Conservation (phyloP, 192 early-diverging fungal genomes). For the Backusella luteola region DNA sequence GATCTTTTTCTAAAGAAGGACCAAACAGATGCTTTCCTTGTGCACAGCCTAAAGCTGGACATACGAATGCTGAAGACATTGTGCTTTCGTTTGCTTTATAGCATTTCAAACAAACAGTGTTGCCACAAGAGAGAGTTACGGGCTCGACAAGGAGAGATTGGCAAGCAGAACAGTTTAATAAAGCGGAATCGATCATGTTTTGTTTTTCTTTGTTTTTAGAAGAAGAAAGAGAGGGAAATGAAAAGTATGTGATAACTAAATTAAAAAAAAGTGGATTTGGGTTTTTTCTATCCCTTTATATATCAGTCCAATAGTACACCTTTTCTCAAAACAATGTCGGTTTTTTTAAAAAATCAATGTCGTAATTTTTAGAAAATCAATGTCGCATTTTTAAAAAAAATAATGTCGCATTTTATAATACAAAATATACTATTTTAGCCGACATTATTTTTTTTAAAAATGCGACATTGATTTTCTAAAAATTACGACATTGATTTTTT, state of each 20-base stretch:
- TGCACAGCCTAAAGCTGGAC: background rate
- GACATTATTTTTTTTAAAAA: too few species aligned
- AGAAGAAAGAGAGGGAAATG: background rate
- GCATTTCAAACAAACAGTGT: slow-evolving; percentile 8
- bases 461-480: too few species aligned
- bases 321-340: too few species aligned
- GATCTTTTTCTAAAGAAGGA: background rate
- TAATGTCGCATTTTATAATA: too few species aligned
- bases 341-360: too few species aligned
- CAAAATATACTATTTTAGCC: too few species aligned
- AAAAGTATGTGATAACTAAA: background rate
- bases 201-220: background rate
- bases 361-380: too few species aligned
- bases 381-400: too few species aligned
- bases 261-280: background rate
- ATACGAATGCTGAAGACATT: background rate
- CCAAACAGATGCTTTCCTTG: slow-evolving; percentile 17
- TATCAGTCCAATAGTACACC: background rate
- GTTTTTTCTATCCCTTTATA: background rate
- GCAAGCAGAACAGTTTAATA: slow-evolving; percentile 19
- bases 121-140: slow-evolving; percentile 18
- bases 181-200: background rate
- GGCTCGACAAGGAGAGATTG: background rate
- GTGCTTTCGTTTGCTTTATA: background rate
- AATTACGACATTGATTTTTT: too few species aligned